Conservation (phyloP, 176 grass and related monocot genomes). For the Oryza meyeriana region DNA sequence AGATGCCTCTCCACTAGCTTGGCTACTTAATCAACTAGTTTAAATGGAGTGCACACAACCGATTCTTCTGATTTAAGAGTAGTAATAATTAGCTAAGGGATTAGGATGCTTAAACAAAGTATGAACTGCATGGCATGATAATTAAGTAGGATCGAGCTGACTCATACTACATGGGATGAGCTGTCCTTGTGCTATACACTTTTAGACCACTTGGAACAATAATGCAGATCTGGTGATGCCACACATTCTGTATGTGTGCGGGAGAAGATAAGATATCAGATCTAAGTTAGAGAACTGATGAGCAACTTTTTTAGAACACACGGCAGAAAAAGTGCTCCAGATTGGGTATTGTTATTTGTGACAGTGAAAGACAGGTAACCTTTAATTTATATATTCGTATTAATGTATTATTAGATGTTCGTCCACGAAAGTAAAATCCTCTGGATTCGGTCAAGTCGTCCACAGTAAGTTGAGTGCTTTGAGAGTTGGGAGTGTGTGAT, state of each 20-base stretch:
- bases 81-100: background rate
- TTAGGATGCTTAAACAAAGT: constrained; percentile 9
- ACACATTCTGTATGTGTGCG: background rate
- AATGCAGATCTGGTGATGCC: constrained; percentile 17
- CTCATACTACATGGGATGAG: background rate
- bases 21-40: background rate
- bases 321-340: background rate
- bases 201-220: constrained; percentile 13
- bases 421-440: background rate
- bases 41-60: background rate
- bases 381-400: background rate
- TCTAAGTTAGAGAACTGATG: constrained; percentile 9
- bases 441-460: background rate
- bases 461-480: background rate
- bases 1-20: constrained; percentile 19
- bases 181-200: constrained; percentile 10
- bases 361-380: constrained; percentile 5
- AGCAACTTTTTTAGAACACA: background rate
- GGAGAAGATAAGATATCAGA: constrained; percentile 17
- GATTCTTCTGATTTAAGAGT: constrained; percentile 9
- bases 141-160: background rate
- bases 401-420: background rate
- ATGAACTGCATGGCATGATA: constrained; percentile 2
- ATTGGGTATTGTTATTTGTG: constrained; percentile 3
- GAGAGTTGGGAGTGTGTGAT: background rate